A percentile compares a stretch with the other conserved stretches of the same genome.
Conservation (phyloP, 495 filamentous ascomycete species). For the Penicillium taxi region DNA sequence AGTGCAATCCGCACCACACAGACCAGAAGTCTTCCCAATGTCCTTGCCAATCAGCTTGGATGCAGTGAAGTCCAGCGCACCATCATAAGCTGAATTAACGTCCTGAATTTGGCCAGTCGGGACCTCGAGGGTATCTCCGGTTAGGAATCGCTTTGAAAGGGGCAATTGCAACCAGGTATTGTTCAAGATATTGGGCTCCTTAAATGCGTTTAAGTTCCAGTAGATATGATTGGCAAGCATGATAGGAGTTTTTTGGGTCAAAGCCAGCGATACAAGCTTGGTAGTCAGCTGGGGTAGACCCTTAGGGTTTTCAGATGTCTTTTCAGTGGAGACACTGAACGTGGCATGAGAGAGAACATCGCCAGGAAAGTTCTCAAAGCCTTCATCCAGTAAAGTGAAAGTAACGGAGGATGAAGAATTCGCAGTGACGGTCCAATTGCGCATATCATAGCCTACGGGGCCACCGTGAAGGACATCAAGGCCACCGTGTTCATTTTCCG, state of each 20-base stretch:
- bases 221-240: slow-evolving; percentile 79
- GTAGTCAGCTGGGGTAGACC: slow-evolving; percentile 40
- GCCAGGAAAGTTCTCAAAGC: slow-evolving; percentile 70
- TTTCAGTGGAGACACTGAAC: slow-evolving; percentile 48
- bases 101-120: slow-evolving; percentile 67
- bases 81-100: slow-evolving; percentile 48
- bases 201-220: slow-evolving; percentile 83
- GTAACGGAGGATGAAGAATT: slow-evolving; percentile 62
- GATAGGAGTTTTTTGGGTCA: slow-evolving; percentile 73
- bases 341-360: slow-evolving; percentile 71
- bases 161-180: slow-evolving; percentile 67
- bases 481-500: slow-evolving; percentile 64
- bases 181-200: slow-evolving; percentile 58
- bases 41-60: slow-evolving; percentile 68
- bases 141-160: slow-evolving; percentile 59
- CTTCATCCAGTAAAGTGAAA: slow-evolving; percentile 70
- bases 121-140: slow-evolving; percentile 66
- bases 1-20: slow-evolving; percentile 65
- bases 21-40: slow-evolving; percentile 50
- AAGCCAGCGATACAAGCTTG: slow-evolving; percentile 53
- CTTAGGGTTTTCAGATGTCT: slow-evolving; percentile 30
- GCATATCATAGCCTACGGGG: slow-evolving; percentile 70
- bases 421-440: slow-evolving; percentile 70
- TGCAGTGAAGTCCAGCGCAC: slow-evolving; percentile 67
- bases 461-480: slow-evolving; percentile 74